Percentiles rank a stretch among this genome's conserved stretches.
These are phyloP conservation scores for Waltergamsia citrina DNA, from an alignment of 2,329 filamentous ascomycete genomes.

Conservation along the genomic window DNA sequence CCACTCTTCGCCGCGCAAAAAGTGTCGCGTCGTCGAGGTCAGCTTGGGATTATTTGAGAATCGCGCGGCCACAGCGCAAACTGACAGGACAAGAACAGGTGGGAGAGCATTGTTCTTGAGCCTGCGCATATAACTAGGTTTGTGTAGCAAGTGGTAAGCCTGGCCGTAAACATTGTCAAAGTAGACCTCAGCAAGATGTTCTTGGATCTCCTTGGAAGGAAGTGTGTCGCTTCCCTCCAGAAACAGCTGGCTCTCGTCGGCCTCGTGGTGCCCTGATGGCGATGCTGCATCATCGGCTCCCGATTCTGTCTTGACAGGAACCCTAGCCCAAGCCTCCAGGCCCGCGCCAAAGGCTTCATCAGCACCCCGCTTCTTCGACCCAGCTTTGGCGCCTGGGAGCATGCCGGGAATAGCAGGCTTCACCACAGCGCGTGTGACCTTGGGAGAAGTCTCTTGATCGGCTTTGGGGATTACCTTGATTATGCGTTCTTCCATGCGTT, in stretches of 20 bases:
- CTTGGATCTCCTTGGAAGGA: slow-evolving; percentile 78
- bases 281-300: slow-evolving; percentile 1
- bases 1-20: slow-evolving; percentile 86
- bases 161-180: slow-evolving; percentile 96
- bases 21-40: slow-evolving; percentile 61
- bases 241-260: slow-evolving; percentile 67
- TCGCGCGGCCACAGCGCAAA: slow-evolving; percentile 90
- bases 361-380: slow-evolving; percentile 68
- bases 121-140: slow-evolving; percentile 93
- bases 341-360: slow-evolving; percentile 83
- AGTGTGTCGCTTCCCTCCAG: slow-evolving; percentile 76
- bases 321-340: slow-evolving; percentile 70
- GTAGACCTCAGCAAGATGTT: slow-evolving; percentile 88
- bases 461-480: slow-evolving; percentile 91
- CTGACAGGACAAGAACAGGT: slow-evolving; percentile 83
- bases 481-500: slow-evolving; percentile 95
- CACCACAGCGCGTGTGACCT: slow-evolving; percentile 71
- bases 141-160: slow-evolving; percentile 88
- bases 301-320: slow-evolving; percentile 23
- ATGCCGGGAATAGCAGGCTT: slow-evolving; percentile 63
- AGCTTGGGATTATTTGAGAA: slow-evolving; percentile 86
- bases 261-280: slow-evolving; percentile 34
- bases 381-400: slow-evolving; percentile 30
- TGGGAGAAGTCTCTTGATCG: slow-evolving; percentile 57
- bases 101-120: slow-evolving; percentile 59